These are phyloP conservation scores for Rhizopus delemar DNA, from an alignment of 371 early-diverging fungal genomes.

Conservation along the genomic window DNA sequence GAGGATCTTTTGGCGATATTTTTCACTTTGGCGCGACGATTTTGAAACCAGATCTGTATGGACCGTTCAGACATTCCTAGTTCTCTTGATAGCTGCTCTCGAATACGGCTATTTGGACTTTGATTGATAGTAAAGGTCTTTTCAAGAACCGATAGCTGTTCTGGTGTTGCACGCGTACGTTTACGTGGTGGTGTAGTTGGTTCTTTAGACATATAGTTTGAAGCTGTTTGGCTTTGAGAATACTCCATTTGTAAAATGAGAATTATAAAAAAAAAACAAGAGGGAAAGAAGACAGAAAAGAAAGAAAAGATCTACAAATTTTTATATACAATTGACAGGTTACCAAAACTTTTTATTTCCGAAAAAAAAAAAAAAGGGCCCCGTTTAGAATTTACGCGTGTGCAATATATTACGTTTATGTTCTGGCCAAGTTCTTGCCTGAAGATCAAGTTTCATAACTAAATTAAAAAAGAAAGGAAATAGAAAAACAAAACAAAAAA, in stretches of 20 bases:
- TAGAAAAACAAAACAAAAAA: too few species aligned
- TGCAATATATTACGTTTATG: background rate
- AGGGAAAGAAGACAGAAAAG: conserved; percentile 7
- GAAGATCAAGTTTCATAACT: too few species aligned
- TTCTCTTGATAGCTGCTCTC: conserved; percentile 77
- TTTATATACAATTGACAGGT: conserved; percentile 21
- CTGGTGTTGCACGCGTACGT: conserved; percentile 66
- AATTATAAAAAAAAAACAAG: conserved; percentile 1
- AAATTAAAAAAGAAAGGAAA: too few species aligned
- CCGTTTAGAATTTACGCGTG: background rate
- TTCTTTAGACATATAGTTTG: conserved; percentile 2
- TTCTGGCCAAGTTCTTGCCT: too few species aligned
- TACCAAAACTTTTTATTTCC: conserved; percentile 17
- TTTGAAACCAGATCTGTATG: conserved; percentile 98
- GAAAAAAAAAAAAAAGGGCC: background rate
- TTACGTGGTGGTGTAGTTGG: conserved; percentile 34
- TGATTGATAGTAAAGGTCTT: conserved; percentile 65
- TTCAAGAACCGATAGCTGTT: conserved; percentile 69
- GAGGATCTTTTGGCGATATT: conserved; percentile 50
- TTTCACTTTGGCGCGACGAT: conserved; percentile 90
- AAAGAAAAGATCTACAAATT: conserved; percentile 5
- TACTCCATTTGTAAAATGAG: conserved; percentile 1
- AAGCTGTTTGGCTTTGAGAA: background rate
- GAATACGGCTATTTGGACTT: conserved; percentile 70
- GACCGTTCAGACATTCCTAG: conserved; percentile 87